Conservation (phyloP, 441 rosid species). For the Syzygium syzygioides region DNA sequence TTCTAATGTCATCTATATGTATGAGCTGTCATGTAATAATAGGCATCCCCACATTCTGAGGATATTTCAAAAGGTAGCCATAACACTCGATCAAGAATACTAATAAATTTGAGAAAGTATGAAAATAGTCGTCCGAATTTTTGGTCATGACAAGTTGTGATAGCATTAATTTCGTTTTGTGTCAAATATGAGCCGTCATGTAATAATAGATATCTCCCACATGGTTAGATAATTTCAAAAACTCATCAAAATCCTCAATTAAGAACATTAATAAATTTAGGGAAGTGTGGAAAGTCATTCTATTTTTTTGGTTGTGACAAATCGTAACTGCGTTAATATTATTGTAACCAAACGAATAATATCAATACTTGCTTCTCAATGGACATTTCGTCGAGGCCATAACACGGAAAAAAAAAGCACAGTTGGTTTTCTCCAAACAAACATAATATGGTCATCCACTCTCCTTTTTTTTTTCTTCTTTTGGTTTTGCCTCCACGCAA, state of each 20-base stretch:
- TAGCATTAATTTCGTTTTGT: neutral
- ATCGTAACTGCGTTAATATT: too few species aligned
- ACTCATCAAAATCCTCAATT: neutral
- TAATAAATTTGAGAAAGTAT: neutral
- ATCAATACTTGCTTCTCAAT: too few species aligned
- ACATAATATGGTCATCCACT: too few species aligned
- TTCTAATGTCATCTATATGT: too few species aligned
- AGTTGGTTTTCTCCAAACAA: too few species aligned
- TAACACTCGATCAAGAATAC: neutral
- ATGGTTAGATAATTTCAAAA: too few species aligned
- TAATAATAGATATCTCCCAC: neutral
- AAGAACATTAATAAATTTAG: neutral
- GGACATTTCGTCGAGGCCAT: too few species aligned
- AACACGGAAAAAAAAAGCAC: neutral
- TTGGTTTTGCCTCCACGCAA: too few species aligned
- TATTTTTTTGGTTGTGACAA: neutral
- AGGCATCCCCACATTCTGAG: too few species aligned
- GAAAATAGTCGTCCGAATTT: neutral
- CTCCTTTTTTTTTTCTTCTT: too few species aligned
- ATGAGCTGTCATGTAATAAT: too few species aligned
- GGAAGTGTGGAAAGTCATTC: neutral
- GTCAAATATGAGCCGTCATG: neutral
- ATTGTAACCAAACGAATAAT: neutral
- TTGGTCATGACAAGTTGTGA: neutral
- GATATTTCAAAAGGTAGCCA: too few species aligned